phyloP scores from a whole-genome alignment of 768 basidiomycete species.

The Floccularia luteovirens region DNA sequence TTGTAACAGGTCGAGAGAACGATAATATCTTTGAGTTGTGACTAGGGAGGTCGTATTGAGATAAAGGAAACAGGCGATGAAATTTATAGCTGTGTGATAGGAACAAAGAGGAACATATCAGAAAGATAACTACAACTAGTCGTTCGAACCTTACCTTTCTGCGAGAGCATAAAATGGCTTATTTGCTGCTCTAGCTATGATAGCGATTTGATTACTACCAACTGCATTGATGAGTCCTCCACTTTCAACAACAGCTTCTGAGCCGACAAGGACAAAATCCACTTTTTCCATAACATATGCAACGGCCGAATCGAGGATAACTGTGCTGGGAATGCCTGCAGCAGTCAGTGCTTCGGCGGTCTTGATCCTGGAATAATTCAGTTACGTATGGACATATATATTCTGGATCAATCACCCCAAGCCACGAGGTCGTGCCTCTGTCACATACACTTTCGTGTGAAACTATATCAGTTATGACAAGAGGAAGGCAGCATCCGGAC shows the following conservation, averaged over 20 bases:
- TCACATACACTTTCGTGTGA: slow-evolving; percentile 70
- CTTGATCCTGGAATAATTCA: slow-evolving; percentile 55
- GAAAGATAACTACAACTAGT: no score
- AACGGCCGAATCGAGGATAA: slow-evolving; percentile 93
- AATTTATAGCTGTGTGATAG: slow-evolving; percentile 80
- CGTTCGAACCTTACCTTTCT: slow-evolving; percentile 56
- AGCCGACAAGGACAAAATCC: slow-evolving; percentile 92
- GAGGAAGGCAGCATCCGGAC: slow-evolving; percentile 9
- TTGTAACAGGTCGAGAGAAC: slow-evolving; percentile 39
- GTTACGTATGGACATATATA: slow-evolving; percentile 11
- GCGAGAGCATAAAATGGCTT: slow-evolving; percentile 96
- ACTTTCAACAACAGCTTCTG: slow-evolving; percentile 96
- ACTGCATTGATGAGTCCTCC: slow-evolving; percentile 90
- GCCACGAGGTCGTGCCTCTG: slow-evolving; percentile 88
- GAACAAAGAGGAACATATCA: slow-evolving; percentile 10
- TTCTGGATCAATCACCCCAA: slow-evolving; percentile 60
- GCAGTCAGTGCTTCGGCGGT: slow-evolving; percentile 84
- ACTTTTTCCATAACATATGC: slow-evolving; percentile 97
- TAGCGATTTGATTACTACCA: slow-evolving; percentile 94
- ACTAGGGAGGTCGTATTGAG: slow-evolving; percentile 83
- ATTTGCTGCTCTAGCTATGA: slow-evolving; percentile 89
- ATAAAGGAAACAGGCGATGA: slow-evolving; percentile 90
- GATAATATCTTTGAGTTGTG: slow-evolving; percentile 71
- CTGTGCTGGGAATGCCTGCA: slow-evolving; percentile 90
- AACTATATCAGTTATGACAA: neutral